phyloP scores from a whole-genome alignment of 805 yeast species.

The Sugiyamaella americana region DNA sequence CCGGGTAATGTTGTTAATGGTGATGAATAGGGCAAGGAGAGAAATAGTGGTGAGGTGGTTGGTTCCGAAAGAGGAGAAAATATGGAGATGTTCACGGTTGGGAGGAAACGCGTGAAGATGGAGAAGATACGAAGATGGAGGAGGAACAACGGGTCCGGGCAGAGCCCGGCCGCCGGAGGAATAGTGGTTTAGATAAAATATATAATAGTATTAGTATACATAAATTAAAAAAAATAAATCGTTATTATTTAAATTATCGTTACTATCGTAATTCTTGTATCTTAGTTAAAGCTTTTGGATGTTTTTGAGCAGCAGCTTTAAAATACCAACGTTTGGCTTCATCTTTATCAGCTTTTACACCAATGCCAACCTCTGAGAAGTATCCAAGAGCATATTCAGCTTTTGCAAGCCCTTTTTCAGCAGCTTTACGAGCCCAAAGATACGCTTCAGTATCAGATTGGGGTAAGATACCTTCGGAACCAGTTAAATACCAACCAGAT shows the following conservation, averaged over 20 bases:
- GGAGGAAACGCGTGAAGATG: no score
- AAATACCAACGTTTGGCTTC: conserved; percentile 52
- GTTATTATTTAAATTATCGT: not conserved
- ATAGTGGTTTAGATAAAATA: not conserved
- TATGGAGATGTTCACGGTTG: no score
- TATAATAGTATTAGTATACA: not conserved
- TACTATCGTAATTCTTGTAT: conserved; percentile 27
- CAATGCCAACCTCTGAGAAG: conserved; percentile 65
- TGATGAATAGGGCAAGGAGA: no score
- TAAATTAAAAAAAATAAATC: not conserved
- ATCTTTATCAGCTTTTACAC: conserved; percentile 44
- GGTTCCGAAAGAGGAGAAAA: no score
- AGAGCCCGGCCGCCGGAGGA: not conserved
- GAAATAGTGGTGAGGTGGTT: no score
- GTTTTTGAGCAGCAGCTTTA: conserved; percentile 60
- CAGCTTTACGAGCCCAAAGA: conserved; percentile 67
- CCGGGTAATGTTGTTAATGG: no score
- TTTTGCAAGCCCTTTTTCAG: conserved; percentile 58
- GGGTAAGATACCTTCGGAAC: conserved; percentile 51
- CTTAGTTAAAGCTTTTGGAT: conserved; percentile 46
- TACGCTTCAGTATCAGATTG: conserved; percentile 65
- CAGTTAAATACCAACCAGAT: conserved; percentile 77
- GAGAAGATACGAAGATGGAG: no score
- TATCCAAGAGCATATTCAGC: conserved; percentile 71
- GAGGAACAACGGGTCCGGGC: not conserved